Conservation (phyloP, 345 rosid genomes). For the Fremontodendron californicum region DNA sequence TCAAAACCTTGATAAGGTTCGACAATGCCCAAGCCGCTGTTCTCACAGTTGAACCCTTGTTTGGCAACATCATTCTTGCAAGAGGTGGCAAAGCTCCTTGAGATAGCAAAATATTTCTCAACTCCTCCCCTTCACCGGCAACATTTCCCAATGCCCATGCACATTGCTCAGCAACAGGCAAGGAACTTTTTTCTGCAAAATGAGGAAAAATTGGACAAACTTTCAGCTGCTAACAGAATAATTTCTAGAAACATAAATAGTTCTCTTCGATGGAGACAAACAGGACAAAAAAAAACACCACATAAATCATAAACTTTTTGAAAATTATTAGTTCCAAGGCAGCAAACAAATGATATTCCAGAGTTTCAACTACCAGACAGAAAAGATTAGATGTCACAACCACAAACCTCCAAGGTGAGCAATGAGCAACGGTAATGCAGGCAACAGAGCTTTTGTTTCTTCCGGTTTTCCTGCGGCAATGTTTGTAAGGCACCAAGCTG, state of each 20-base stretch:
- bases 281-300: not conserved
- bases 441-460: conserved; percentile 83
- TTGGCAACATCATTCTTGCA: conserved; percentile 93
- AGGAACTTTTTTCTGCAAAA: conserved; percentile 75
- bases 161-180: conserved; percentile 92
- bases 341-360: not conserved
- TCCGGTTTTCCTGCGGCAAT: conserved; percentile 96
- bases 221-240: conserved; percentile 2
- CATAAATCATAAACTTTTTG: not conserved
- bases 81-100: conserved; percentile 92
- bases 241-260: not conserved
- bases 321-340: not conserved
- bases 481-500: conserved; percentile 98
- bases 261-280: not conserved
- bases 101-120: conserved; percentile 74
- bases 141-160: conserved; percentile 98
- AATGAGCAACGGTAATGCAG: conserved; percentile 85
- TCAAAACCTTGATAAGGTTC: conserved; percentile 81
- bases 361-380: not conserved
- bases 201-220: conserved; percentile 16
- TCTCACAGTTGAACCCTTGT: conserved; percentile 88
- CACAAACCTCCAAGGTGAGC: conserved; percentile 89
- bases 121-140: conserved; percentile 96
- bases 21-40: conserved; percentile 99
- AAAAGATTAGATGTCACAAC: conserved; percentile 14